phyloP scores from a whole-genome alignment of 495 filamentous ascomycete species.

The Lasiosphaeris hirsuta region DNA sequence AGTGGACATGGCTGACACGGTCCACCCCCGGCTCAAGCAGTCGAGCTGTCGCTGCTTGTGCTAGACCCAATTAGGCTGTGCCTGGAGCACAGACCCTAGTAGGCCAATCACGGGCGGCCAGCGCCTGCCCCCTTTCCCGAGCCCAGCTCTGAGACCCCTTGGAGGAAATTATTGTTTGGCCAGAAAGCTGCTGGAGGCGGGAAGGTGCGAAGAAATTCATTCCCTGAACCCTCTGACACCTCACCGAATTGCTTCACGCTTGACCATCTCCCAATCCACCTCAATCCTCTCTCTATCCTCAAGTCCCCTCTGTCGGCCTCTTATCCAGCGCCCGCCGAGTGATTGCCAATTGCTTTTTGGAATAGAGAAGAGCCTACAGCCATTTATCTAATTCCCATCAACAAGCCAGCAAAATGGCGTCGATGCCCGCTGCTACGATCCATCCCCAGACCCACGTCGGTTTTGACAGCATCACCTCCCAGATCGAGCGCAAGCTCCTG shows the following conservation, averaged over 20 bases:
- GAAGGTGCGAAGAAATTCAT: slow-evolving; percentile 33
- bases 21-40: slow-evolving; percentile 16
- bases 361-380: slow-evolving; percentile 29
- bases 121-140: slow-evolving; percentile 43
- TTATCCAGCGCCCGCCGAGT: slow-evolving; percentile 14
- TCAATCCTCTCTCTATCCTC: slow-evolving; percentile 9
- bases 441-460: slow-evolving; percentile 97
- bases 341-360: slow-evolving; percentile 41
- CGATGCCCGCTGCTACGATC: slow-evolving; percentile 50
- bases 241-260: slow-evolving; percentile 15
- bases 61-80: slow-evolving; percentile 25
- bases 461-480: slow-evolving; percentile 97
- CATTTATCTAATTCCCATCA: slow-evolving; percentile 22
- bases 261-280: slow-evolving; percentile 23
- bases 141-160: slow-evolving; percentile 32
- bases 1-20: slow-evolving; percentile 27
- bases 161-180: slow-evolving; percentile 50
- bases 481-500: slow-evolving; percentile 98
- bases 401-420: slow-evolving; percentile 40
- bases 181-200: slow-evolving; percentile 33
- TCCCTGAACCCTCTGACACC: slow-evolving; percentile 20
- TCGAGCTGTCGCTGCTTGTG: slow-evolving; percentile 3
- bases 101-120: slow-evolving; percentile 39
- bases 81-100: slow-evolving; percentile 34
- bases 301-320: slow-evolving; percentile 8